A percentile compares a stretch with the other conserved stretches of the same genome.
Conservation (phyloP, 805 yeast genomes). For the Candida hungchunana region DNA sequence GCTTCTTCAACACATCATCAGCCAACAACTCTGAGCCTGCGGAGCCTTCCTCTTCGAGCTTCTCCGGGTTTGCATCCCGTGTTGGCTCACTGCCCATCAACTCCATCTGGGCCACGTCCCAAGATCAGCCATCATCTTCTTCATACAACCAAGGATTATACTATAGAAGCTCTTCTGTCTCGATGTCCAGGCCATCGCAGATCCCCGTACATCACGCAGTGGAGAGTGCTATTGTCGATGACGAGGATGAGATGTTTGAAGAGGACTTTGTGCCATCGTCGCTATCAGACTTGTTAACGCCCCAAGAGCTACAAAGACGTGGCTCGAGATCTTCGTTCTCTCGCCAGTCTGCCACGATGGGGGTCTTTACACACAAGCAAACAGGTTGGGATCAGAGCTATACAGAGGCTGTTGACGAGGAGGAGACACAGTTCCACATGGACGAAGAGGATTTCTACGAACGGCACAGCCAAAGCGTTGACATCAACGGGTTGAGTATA, state of each 20-base stretch:
- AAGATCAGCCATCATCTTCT: no score
- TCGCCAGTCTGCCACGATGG: not conserved
- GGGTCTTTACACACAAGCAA: no score
- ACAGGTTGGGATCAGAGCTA: conserved; percentile 5
- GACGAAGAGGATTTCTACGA: conserved; percentile 20
- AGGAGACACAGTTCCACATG: conserved; percentile 36
- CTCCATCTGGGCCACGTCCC: conserved; percentile 20
- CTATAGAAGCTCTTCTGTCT: conserved; percentile 17
- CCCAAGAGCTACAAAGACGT: conserved; percentile 60
- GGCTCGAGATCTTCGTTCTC: conserved; percentile 45
- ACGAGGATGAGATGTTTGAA: conserved; percentile 33
- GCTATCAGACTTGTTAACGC: conserved; percentile 59
- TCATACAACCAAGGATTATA: conserved; percentile 1
- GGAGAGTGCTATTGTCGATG: conserved; percentile 32
- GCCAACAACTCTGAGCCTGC: conserved; percentile 15
- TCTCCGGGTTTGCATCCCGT: not conserved
- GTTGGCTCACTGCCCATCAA: not conserved
- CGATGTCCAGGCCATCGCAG: conserved; percentile 8
- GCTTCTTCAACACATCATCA: no score
- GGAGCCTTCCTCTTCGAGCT: conserved; percentile 9
- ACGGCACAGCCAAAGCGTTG: not conserved
- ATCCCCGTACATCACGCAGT: not conserved
- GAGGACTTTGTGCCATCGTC: conserved; percentile 84
- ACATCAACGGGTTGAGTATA: conserved; percentile 1
- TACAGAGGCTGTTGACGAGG: conserved; percentile 19